Evolutionary conservation across 768 basidiomycete genomes (phyloP).

Genomic region (Boletus reticuloceps): DNA sequence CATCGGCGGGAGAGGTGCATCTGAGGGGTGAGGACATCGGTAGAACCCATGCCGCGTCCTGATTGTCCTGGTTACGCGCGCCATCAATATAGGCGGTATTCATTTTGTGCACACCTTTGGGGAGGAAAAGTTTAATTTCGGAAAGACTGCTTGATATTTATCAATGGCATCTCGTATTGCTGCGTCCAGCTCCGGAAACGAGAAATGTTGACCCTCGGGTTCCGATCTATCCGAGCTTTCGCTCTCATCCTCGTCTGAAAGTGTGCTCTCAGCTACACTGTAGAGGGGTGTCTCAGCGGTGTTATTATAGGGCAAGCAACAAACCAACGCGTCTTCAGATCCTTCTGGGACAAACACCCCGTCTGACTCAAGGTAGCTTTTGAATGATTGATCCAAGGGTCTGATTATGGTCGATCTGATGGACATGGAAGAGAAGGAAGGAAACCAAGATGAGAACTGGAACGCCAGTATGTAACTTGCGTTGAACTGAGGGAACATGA

Average conservation of each 20-base stretch:
- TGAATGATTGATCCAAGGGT: conserved; percentile 62
- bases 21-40: conserved; percentile 81
- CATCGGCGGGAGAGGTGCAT: conserved; percentile 85
- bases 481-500: conserved; percentile 50
- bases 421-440: conserved; percentile 56
- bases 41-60: conserved; percentile 94
- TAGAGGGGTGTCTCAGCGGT: background rate
- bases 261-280: conserved; percentile 52
- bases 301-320: background rate
- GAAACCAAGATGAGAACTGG: conserved; percentile 87
- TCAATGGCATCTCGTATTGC: conserved; percentile 64
- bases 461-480: conserved; percentile 60
- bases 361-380: conserved; percentile 75
- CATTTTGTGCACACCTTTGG: conserved; percentile 59
- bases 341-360: conserved; percentile 83
- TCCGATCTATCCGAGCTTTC: conserved; percentile 36
- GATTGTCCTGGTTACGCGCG: background rate
- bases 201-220: conserved; percentile 40
- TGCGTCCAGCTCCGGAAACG: conserved; percentile 82
- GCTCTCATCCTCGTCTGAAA: conserved; percentile 57
- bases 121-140: conserved; percentile 96
- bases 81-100: background rate
- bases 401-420: conserved; percentile 75
- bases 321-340: conserved; percentile 69
- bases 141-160: conserved; percentile 82